These are phyloP conservation scores for Lentinula raphanica DNA, from an alignment of 768 basidiomycete species.

Conservation along the genomic window DNA sequence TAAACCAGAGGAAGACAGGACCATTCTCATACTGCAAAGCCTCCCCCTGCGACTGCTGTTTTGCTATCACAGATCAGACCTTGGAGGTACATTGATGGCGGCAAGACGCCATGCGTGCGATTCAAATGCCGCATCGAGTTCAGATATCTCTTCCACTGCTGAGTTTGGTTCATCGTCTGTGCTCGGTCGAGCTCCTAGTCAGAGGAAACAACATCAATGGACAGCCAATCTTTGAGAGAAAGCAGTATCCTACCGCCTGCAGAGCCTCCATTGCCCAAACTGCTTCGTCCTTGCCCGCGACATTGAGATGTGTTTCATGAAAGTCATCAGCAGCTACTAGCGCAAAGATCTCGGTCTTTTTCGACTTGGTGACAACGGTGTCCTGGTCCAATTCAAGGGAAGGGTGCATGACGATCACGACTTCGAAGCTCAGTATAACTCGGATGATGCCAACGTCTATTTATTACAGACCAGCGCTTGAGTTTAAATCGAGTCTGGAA, in stretches of 20 bases:
- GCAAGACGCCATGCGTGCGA: background rate
- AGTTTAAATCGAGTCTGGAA: too few relatives aligned
- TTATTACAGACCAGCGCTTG: too few relatives aligned
- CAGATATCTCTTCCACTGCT: background rate
- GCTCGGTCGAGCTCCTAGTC: background rate
- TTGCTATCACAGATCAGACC: background rate
- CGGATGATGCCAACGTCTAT: too few relatives aligned
- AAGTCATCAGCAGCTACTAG: background rate
- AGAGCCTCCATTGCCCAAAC: background rate
- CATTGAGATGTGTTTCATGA: background rate
- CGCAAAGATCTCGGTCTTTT: background rate
- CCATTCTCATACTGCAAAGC: background rate
- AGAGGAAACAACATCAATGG: too few relatives aligned
- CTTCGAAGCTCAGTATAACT: too few relatives aligned
- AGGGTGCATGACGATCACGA: too few relatives aligned
- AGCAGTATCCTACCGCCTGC: background rate
- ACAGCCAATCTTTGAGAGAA: background rate
- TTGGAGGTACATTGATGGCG: background rate
- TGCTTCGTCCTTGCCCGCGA: background rate
- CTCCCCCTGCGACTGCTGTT: constrained; percentile 1
- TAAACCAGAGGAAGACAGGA: background rate
- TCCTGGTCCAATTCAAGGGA: too few relatives aligned
- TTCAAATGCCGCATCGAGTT: background rate
- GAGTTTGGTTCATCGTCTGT: background rate
- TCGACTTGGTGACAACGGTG: too few relatives aligned